Conservation (phyloP, 2,329 filamentous ascomycete genomes). For the Fusarium metavorans region DNA sequence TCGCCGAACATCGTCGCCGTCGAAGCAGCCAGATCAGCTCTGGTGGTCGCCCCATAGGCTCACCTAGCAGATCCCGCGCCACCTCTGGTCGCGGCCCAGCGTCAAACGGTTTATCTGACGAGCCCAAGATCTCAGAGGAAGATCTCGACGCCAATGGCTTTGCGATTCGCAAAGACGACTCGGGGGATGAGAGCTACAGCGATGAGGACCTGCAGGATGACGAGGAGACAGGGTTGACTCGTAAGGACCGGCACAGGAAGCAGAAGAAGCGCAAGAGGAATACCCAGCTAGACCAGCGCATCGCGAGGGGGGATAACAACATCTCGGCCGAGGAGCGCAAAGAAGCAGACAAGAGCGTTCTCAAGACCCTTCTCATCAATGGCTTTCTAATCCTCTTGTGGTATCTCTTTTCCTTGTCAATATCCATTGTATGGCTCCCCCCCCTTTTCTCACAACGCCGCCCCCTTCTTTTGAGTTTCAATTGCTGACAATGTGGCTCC, state of each 20-base stretch:
- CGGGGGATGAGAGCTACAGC: slow-evolving; percentile 68
- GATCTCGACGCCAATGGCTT: slow-evolving; percentile 44
- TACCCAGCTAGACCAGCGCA: slow-evolving; percentile 76
- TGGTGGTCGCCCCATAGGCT: slow-evolving; percentile 43
- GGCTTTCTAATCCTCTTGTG: slow-evolving; percentile 85
- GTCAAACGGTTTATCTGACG: slow-evolving; percentile 50
- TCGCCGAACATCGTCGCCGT: slow-evolving; percentile 66
- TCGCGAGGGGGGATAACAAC: slow-evolving; percentile 67
- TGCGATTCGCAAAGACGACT: slow-evolving; percentile 46
- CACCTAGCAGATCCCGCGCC: slow-evolving; percentile 44
- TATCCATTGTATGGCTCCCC: slow-evolving; percentile 78
- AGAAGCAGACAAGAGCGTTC: slow-evolving; percentile 79
- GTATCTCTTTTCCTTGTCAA: slow-evolving; percentile 92
- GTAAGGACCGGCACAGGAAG: slow-evolving; percentile 76
- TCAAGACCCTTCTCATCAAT: slow-evolving; percentile 79
- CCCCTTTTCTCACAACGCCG: not conserved
- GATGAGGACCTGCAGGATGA: slow-evolving; percentile 85
- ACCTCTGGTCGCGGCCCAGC: slow-evolving; percentile 34
- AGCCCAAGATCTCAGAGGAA: slow-evolving; percentile 62
- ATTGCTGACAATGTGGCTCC: slow-evolving; percentile 35
- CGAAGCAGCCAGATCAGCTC: slow-evolving; percentile 66
- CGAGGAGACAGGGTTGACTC: slow-evolving; percentile 88
- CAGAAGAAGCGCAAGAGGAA: slow-evolving; percentile 75
- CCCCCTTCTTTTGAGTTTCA: not conserved
- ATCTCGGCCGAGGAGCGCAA: slow-evolving; percentile 79